Base-by-base conservation (phyloP, 371 early-diverging fungal genomes). In the Mucor racemosus region DNA sequence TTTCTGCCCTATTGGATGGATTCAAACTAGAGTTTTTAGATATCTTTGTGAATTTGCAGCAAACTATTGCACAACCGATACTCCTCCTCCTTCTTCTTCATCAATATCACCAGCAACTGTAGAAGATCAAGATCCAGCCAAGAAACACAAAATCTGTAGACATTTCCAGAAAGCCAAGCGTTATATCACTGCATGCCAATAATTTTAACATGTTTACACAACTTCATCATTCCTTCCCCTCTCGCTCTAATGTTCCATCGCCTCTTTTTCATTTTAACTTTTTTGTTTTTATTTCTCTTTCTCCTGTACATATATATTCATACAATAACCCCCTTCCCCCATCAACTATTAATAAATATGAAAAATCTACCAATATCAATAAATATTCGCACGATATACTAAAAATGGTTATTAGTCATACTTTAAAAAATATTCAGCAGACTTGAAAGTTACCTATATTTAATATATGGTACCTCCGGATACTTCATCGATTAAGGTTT, bases 181-280 rank as follows among this genome's bases (percentile, higher is more conserved):
- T 42, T 67, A 61, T 10, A 72, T 72, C 41, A 64, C 60, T 54
- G 40, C 72, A 2, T 64, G 48, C 13, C 48, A 59, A 55, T 64
- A 69, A 48, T 55, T 55, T 39, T 8, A 4, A 50, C 44, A 42
- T 36, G 36, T 34, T 13, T 8, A 35, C 56, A 31, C 40, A 41
- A 26, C 9, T n/a, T 14, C 38, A 54, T 53, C 48, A 21, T 21
- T 35, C 15, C 21, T 48, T 48, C 10, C 50, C 14, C 41, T 62
- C 3, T 26, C 26, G 26, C 26, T 26, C 3, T 26, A 26, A 26
- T 26, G 26, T 26, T 26, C 26, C 3, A 1, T 26, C 38, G 9
- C 5, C 38, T 38, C 38, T 38, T 68, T 42, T 31, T 21, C 8
- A 36, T 36, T 62, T n/a, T 46, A 48, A 40, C 26, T 17, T 6